Conservation (phyloP, 495 filamentous ascomycete genomes). For the Pseudotulostoma volvatum region DNA sequence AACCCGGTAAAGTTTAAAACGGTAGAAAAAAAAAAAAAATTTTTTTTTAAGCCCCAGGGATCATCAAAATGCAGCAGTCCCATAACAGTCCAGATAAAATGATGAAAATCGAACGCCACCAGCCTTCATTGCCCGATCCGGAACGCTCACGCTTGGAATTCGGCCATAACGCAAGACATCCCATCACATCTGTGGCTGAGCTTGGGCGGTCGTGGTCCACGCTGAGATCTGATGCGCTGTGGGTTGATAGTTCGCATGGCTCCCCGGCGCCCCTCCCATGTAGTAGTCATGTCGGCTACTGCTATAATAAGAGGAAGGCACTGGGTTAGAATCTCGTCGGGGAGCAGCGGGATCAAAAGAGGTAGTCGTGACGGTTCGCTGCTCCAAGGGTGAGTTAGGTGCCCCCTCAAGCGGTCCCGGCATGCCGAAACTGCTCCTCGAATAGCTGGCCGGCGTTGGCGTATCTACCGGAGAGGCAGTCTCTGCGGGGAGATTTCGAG, state of each 20-base stretch:
- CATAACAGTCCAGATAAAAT: no score
- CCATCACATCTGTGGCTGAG: constrained; percentile 29
- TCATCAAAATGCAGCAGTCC: no score
- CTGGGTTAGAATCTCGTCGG: constrained; percentile 26
- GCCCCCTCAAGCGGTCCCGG: constrained; percentile 20
- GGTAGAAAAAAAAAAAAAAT: no score
- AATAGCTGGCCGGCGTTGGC: constrained; percentile 20
- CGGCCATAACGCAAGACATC: no score
- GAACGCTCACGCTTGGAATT: no score
- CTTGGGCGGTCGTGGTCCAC: constrained; percentile 27
- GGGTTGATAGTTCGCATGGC: constrained; percentile 23
- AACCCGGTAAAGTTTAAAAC: no score
- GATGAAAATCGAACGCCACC: no score
- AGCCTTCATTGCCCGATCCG: no score
- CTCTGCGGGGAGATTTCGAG: constrained; percentile 26
- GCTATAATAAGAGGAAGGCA: constrained; percentile 20
- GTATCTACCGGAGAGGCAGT: constrained; percentile 28
- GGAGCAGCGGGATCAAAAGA: constrained; percentile 22
- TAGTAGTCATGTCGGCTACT: constrained; percentile 25
- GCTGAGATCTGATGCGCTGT: constrained; percentile 18
- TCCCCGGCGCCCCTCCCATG: constrained; percentile 14
- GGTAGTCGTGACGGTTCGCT: constrained; percentile 14
- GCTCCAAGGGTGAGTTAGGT: constrained; percentile 15
- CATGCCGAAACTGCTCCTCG: constrained; percentile 25
- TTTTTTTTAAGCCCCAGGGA: no score